Evolutionary conservation across 83 land plant genomes (phyloP), one percentile per base, ranked within the genome.

Genomic region (Diphasiastrum complanatum): DNA sequence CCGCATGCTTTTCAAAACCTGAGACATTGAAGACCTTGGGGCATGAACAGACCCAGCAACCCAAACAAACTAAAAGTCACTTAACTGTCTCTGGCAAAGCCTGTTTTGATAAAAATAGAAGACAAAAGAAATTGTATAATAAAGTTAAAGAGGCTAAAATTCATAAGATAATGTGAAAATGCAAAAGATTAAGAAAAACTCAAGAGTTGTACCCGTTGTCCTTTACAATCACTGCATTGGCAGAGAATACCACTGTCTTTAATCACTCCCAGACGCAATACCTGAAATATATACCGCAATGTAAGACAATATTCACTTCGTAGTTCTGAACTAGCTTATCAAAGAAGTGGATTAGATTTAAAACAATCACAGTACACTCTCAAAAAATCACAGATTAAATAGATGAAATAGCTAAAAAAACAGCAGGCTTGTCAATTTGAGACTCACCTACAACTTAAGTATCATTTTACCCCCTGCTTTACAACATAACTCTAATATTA

Each of bases 1-100:
- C 78, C 29, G 76, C 80, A 56, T 77, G 80, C 64, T 74, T 77
- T 64, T 77, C 80, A 64, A 77, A 77, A 19, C 46, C 48, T 31
- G 80, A 67, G 43, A 70, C 66, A 32, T 67, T 77, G 23, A 73
- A 56, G 29, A 61, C 59, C 80, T 77, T 46, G 18, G 47, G 46
- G 27, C 14, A 37, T 32, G 33, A 31, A 32, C 20, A 26, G 18
- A n/a, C 56, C 28, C 18, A 48, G 43, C 24, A 36, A 34, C 14
- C 14, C 19, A 36, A 59, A 59, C 20, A 11, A 11, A 14, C 16
- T 12, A n/a, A 16, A 11, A 23, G 23, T 0, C 53, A 19, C 23
- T 50, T 1, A 26, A 56, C 22, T 12, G 11, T 32, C n/a, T 30
- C 31, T 12, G 1, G 51, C 51, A 49, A 18, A 49, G 18, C 8